Percentiles rank a stretch among this genome's conserved stretches.
Evolutionary conservation across 768 basidiomycete genomes (phyloP).

Genomic region (Russula earlei): DNA sequence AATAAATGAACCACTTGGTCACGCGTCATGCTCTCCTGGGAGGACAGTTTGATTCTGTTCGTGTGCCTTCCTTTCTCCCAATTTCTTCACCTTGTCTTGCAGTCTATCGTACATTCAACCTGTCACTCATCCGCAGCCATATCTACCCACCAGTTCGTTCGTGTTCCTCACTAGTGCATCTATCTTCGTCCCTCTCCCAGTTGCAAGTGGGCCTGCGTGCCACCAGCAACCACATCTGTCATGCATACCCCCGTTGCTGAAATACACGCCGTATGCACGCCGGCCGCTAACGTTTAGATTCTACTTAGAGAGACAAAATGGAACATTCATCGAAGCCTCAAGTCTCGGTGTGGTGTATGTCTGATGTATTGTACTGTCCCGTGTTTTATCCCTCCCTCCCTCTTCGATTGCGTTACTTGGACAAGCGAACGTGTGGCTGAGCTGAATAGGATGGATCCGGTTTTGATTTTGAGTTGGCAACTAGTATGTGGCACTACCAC

Average conservation of each 20-base stretch:
- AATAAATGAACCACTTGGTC: slow-evolving; percentile 22
- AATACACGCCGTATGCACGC: not conserved
- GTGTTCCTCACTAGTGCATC: slow-evolving; percentile 8
- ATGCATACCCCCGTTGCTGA: not conserved
- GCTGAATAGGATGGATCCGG: not conserved
- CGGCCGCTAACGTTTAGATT: slow-evolving; percentile 12
- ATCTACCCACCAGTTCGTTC: slow-evolving; percentile 5
- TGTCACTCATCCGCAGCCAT: slow-evolving; percentile 6
- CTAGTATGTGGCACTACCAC: slow-evolving; percentile 14
- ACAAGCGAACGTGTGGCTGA: not conserved
- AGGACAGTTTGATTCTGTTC: too few species aligned
- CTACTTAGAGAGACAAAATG: slow-evolving; percentile 14
- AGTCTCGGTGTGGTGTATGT: slow-evolving; percentile 2
- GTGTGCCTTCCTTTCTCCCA: not conserved
- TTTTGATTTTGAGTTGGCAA: slow-evolving; percentile 9
- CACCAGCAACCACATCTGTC: not conserved
- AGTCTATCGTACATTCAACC: slow-evolving; percentile 9
- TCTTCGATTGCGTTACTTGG: slow-evolving; percentile 4
- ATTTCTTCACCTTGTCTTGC: not conserved
- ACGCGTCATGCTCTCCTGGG: not conserved
- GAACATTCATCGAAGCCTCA: slow-evolving; percentile 4
- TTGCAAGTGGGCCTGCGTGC: slow-evolving; percentile 6
- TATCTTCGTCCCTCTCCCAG: not conserved
- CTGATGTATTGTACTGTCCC: slow-evolving; percentile 1
- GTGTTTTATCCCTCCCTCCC: not conserved